These are phyloP conservation scores for Dryadomyces sulphureus DNA, from an alignment of 2,329 filamentous ascomycete species.

Conservation along the genomic window DNA sequence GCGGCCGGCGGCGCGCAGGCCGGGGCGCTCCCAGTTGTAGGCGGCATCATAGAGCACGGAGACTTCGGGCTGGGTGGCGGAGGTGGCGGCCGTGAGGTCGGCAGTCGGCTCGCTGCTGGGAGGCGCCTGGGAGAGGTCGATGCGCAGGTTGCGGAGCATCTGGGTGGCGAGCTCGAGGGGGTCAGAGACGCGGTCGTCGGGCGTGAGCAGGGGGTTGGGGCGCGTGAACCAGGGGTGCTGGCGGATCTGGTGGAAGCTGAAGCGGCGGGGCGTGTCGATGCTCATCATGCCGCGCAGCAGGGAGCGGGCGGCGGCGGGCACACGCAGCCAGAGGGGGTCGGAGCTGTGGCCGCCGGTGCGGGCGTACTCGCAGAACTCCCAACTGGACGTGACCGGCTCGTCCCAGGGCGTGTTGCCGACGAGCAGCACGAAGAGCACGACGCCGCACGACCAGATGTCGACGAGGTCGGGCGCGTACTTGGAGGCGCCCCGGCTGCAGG, in stretches of 20 bases:
- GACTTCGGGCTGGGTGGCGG: constrained; percentile 43
- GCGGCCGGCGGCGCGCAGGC: constrained; percentile 35
- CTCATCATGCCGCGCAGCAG: constrained; percentile 88
- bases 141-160: constrained; percentile 82
- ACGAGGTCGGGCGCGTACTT: constrained; percentile 67
- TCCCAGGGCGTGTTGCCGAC: constrained; percentile 98
- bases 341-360: constrained; percentile 64
- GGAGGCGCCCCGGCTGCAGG: constrained; percentile 24
- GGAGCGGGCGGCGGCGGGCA: constrained; percentile 62
- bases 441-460: constrained; percentile 94
- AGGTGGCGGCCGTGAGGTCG: constrained; percentile 16
- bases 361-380: constrained; percentile 82
- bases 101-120: constrained; percentile 26
- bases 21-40: constrained; percentile 79
- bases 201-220: constrained; percentile 59
- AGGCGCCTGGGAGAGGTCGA: constrained; percentile 65
- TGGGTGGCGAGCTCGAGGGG: constrained; percentile 78
- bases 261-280: constrained; percentile 58
- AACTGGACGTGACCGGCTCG: constrained; percentile 66
- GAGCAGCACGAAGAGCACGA: constrained; percentile 90
- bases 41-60: constrained; percentile 55
- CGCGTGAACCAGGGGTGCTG: constrained; percentile 92
- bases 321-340: constrained; percentile 71
- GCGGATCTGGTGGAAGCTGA: constrained; percentile 74
- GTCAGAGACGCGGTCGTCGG: constrained; percentile 62